Conservation (phyloP, 768 basidiomycete genomes). For the Phylloporus sp. region DNA sequence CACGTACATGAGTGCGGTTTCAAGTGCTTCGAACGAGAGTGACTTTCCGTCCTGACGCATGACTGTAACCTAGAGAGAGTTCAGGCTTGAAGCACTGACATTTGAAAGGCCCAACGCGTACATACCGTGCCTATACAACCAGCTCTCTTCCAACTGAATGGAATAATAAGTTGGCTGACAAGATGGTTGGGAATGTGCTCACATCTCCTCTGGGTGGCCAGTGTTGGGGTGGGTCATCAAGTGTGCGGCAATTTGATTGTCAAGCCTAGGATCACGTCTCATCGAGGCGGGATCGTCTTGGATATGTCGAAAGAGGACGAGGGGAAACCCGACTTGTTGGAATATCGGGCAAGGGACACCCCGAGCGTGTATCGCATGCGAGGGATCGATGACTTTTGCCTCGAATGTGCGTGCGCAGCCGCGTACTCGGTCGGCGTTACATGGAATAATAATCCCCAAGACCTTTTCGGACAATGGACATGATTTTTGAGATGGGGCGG, state of each 20-base stretch:
- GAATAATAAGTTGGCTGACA: neutral
- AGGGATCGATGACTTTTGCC: conserved; percentile 15
- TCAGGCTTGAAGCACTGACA: neutral
- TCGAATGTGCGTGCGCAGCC: conserved; percentile 23
- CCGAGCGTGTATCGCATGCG: conserved; percentile 24
- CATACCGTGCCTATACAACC: conserved; percentile 26
- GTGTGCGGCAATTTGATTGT: conserved; percentile 30
- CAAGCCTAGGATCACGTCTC: conserved; percentile 21
- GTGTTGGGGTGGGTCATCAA: conserved; percentile 27
- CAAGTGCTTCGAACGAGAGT: conserved; percentile 24
- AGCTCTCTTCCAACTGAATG: conserved; percentile 22
- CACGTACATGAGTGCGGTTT: conserved; percentile 32
- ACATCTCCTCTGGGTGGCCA: conserved; percentile 25
- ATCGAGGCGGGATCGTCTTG: conserved; percentile 15
- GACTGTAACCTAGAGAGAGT: conserved; percentile 18
- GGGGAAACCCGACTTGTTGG: conserved; percentile 26
- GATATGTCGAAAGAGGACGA: conserved; percentile 28
- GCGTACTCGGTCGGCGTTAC: conserved; percentile 22
- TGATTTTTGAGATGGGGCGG: neutral
- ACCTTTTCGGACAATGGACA: conserved; percentile 1
- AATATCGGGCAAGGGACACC: conserved; percentile 27
- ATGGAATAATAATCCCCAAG: conserved; percentile 19
- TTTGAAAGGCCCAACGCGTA: neutral
- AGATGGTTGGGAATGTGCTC: neutral
- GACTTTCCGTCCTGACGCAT: conserved; percentile 24